Evolutionary conservation across 192 early-diverging fungal species (phyloP), one percentile per base, ranked within the genome.

Genomic region (Coemansia sp.): DNA sequence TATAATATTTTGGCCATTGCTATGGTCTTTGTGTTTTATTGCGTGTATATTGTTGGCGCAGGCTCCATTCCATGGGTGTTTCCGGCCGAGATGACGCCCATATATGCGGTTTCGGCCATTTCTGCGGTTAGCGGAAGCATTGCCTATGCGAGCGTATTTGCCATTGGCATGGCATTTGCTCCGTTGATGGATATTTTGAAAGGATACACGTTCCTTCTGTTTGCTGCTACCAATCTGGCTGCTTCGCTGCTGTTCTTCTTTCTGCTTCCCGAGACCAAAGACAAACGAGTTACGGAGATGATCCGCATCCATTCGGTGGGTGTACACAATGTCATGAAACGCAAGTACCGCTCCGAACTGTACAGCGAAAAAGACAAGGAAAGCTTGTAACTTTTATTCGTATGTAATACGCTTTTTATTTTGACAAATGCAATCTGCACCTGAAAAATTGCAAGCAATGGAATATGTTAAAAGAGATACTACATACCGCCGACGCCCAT

Each of bases 241-340:
- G 85, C 85, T 12, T 77, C 84, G 26, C 52, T 85, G 7, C 89
- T 89, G 57, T 81, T 87, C 48, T 74, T 72, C 22, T 66, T 83
- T 57, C 85, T 85, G 51, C 80, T 95, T n/a, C 92, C 92, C 1
- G 93, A 94, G 81, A 93, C 91, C 9, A 89, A 88, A 64, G 90
- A 89, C 55, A 71, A 84, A 50, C 82, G 77, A 11, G 67, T 87
- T 17, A 81, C 87, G 12, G 87, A 89, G n/a, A 65, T 87, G 23
- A 67, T 72, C 1, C 59, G 61, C 17, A 47, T 69, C 22, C 79
- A 82, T 29, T 82, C 73, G 23, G 64, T 71, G 10, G 74, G 79
- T 14, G 60, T 82, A 3, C 79, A 82, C 48, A 81, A 60, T 41
- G 68, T 75, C 6, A 48, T 81, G 25, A 31, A 17, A 2, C 25